These are phyloP conservation scores for Aspergillus sp. DNA, from an alignment of 2,329 filamentous ascomycete genomes.

Conservation along the genomic window DNA sequence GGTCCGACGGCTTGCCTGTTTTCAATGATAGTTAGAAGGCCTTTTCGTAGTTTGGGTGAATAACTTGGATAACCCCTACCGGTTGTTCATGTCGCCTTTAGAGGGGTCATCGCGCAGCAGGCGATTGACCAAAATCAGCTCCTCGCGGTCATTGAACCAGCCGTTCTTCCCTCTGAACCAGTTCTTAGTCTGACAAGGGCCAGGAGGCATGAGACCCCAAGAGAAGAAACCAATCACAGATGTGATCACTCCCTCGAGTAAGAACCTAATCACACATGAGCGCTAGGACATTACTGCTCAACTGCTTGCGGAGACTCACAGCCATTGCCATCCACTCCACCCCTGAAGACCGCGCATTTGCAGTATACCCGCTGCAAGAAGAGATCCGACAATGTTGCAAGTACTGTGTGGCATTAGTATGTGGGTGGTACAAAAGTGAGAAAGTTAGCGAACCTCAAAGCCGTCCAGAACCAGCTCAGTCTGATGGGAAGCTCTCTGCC, in stretches of 20 bases:
- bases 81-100: conserved; percentile 39
- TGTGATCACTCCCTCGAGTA: not conserved
- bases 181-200: not conserved
- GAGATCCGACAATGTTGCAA: conserved; percentile 34
- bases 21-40: conserved; percentile 50
- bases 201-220: conserved; percentile 3
- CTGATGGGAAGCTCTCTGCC: conserved; percentile 23
- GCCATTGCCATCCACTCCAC: conserved; percentile 29
- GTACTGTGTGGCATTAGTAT: conserved; percentile 32
- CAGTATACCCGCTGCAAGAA: conserved; percentile 41
- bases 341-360: conserved; percentile 28
- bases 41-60: not conserved
- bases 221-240: conserved; percentile 43
- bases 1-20: conserved; percentile 53
- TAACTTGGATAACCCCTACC: too few relatives aligned
- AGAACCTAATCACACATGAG: conserved; percentile 7
- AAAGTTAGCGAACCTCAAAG: conserved; percentile 4
- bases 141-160: conserved; percentile 1
- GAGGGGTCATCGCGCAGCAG: conserved; percentile 59
- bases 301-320: conserved; percentile 21
- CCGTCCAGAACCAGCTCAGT: conserved; percentile 19
- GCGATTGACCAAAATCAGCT: conserved; percentile 58
- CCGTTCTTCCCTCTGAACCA: conserved; percentile 4
- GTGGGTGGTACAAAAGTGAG: not conserved
- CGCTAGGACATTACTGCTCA: too few relatives aligned